These are phyloP conservation scores for Diddensiella caesifluorescens DNA, from an alignment of 805 yeast species.

Conservation along the genomic window DNA sequence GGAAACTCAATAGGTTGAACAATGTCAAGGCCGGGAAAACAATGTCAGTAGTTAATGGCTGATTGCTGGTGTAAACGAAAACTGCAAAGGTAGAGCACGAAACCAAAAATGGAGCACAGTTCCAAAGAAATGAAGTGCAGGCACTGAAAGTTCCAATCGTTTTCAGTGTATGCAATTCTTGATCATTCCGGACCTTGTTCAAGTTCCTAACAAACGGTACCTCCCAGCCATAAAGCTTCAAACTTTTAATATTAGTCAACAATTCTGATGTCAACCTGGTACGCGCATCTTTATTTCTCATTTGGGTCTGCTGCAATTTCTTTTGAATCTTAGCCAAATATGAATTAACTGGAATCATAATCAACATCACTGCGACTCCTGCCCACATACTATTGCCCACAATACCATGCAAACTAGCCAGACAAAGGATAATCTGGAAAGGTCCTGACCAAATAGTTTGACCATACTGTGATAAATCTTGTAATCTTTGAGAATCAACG, in stretches of 20 bases:
- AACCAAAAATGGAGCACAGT: slow-evolving; percentile 84
- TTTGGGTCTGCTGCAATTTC: slow-evolving; percentile 71
- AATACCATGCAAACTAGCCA: slow-evolving; percentile 64
- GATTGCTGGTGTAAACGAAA: slow-evolving; percentile 57
- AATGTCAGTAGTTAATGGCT: slow-evolving; percentile 79
- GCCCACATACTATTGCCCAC: slow-evolving; percentile 88
- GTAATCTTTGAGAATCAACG: slow-evolving; percentile 66
- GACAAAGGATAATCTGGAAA: slow-evolving; percentile 75
- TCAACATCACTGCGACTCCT: slow-evolving; percentile 64
- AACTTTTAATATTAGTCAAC: slow-evolving; percentile 79
- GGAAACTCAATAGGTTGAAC: slow-evolving; percentile 79
- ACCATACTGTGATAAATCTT: slow-evolving; percentile 65
- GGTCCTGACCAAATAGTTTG: slow-evolving; percentile 92
- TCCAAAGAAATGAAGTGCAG: slow-evolving; percentile 77
- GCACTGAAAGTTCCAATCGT: slow-evolving; percentile 80
- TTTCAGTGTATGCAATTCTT: slow-evolving; percentile 61
- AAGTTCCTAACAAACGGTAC: slow-evolving; percentile 58
- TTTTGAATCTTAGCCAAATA: slow-evolving; percentile 35
- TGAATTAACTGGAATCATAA: slow-evolving; percentile 82
- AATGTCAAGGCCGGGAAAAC: slow-evolving; percentile 64
- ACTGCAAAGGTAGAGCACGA: slow-evolving; percentile 87
- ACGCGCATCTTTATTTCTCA: slow-evolving; percentile 75
- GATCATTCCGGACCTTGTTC: slow-evolving; percentile 51
- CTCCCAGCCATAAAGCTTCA: slow-evolving; percentile 88
- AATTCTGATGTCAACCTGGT: slow-evolving; percentile 82